Percentiles rank a stretch among this genome's conserved stretches.
phyloP scores from a whole-genome alignment of 2,329 filamentous ascomycete species.

The Fusarium guadeloupense region DNA sequence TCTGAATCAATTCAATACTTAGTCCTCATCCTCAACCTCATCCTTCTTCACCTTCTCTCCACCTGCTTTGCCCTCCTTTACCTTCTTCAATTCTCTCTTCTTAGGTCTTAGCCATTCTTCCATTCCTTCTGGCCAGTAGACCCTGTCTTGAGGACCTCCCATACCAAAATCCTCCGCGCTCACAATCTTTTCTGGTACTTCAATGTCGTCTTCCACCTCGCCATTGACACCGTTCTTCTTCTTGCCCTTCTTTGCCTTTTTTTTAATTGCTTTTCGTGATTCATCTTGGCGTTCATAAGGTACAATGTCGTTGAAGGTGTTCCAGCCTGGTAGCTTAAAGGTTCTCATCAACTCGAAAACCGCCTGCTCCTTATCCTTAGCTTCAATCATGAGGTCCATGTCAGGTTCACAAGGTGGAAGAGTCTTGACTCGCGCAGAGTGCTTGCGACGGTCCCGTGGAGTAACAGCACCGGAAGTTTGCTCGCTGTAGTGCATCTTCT shows the following conservation, averaged over 20 bases:
- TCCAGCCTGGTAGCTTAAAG: slow-evolving; percentile 83
- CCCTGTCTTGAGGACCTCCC: slow-evolving; percentile 82
- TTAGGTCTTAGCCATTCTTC: slow-evolving; percentile 88
- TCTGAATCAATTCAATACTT: not conserved
- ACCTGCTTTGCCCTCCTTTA: slow-evolving; percentile 47
- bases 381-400: slow-evolving; percentile 99
- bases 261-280: slow-evolving; percentile 59
- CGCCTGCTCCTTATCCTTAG: slow-evolving; percentile 97
- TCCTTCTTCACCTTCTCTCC: slow-evolving; percentile 33
- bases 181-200: slow-evolving; percentile 57
- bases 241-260: slow-evolving; percentile 51
- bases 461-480: slow-evolving; percentile 72
- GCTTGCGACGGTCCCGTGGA: slow-evolving; percentile 80
- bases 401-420: slow-evolving; percentile 82
- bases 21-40: not conserved
- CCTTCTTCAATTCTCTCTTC: slow-evolving; percentile 72
- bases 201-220: slow-evolving; percentile 52
- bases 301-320: slow-evolving; percentile 78
- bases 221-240: slow-evolving; percentile 48
- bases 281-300: slow-evolving; percentile 82
- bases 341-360: slow-evolving; percentile 93
- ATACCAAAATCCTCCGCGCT: slow-evolving; percentile 79
- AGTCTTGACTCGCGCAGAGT: slow-evolving; percentile 79
- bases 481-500: slow-evolving; percentile 98
- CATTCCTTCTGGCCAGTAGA: slow-evolving; percentile 91